Conservation (phyloP, 176 grass and related monocot genomes). For the Tillandsia fasciculata region DNA sequence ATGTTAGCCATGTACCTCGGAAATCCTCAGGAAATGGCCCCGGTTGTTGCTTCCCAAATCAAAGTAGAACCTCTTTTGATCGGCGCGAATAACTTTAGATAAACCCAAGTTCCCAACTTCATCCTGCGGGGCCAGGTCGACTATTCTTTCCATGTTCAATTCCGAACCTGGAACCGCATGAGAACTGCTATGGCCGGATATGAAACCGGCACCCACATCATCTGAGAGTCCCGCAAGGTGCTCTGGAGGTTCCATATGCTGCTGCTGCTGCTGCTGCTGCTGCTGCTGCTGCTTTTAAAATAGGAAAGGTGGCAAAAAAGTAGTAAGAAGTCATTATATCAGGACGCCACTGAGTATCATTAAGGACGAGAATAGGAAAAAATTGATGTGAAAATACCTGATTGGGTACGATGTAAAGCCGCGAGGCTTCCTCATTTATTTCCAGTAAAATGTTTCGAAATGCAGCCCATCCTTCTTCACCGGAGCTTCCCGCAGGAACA, state of each 20-base stretch:
- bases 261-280: constrained; percentile 67
- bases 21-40: constrained; percentile 94
- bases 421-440: constrained; percentile 60
- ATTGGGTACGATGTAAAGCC: constrained; percentile 53
- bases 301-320: constrained; percentile 8
- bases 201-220: constrained; percentile 96
- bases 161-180: constrained; percentile 56
- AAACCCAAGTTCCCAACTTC: constrained; percentile 70
- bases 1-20: constrained; percentile 37
- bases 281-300: constrained; percentile 41
- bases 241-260: constrained; percentile 81
- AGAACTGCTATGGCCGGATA: constrained; percentile 65
- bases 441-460: constrained; percentile 87
- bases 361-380: background rate
- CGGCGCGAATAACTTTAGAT: constrained; percentile 93
- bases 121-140: constrained; percentile 71
- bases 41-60: constrained; percentile 91
- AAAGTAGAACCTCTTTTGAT: constrained; percentile 98
- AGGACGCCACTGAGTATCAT: background rate
- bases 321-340: background rate
- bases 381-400: constrained; percentile 30
- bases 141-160: constrained; percentile 60
- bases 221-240: constrained; percentile 76
- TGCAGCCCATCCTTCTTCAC: constrained; percentile 96
- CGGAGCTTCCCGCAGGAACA: constrained; percentile 83